Percentiles rank a stretch among this genome's conserved stretches.
These are phyloP conservation scores for Stemphylium beticola DNA, from an alignment of 2,329 filamentous ascomycete species.

Conservation along the genomic window DNA sequence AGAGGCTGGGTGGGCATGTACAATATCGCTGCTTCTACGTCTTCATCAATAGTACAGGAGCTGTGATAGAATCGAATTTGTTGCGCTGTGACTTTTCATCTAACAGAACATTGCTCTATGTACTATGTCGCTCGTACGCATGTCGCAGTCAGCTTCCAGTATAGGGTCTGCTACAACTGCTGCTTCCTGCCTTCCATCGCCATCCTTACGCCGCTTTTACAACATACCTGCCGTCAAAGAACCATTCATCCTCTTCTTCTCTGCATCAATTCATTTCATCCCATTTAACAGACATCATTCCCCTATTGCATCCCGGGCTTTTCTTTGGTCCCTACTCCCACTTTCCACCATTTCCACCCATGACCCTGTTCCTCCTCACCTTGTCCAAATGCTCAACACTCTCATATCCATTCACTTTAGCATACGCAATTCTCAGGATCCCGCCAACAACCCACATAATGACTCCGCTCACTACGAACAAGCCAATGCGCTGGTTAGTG, in stretches of 20 bases:
- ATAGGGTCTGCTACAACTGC: neutral
- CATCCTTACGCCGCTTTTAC: neutral
- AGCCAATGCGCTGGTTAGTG: constrained; percentile 67
- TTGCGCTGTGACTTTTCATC: neutral
- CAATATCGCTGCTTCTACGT: constrained; percentile 20
- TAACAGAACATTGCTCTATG: neutral
- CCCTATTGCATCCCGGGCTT: neutral
- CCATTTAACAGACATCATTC: neutral
- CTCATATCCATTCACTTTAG: constrained; percentile 64
- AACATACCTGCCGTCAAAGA: neutral
- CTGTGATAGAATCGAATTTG: constrained; percentile 16
- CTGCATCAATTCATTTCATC: neutral
- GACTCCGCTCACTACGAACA: constrained; percentile 73
- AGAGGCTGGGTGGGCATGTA: constrained; percentile 27
- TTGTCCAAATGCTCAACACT: constrained; percentile 29
- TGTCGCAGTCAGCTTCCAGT: neutral
- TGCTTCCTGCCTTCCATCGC: neutral
- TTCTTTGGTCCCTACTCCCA: constrained; percentile 18
- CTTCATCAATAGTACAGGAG: constrained; percentile 21
- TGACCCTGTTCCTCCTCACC: constrained; percentile 24
- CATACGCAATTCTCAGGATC: constrained; percentile 73
- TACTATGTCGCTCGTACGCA: neutral
- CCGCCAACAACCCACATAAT: constrained; percentile 75
- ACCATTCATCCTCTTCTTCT: neutral
- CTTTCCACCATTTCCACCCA: constrained; percentile 21